Evolutionary conservation across 1,139 yeast genomes (phyloP).

Genomic region (Candida dubliniensis): DNA sequence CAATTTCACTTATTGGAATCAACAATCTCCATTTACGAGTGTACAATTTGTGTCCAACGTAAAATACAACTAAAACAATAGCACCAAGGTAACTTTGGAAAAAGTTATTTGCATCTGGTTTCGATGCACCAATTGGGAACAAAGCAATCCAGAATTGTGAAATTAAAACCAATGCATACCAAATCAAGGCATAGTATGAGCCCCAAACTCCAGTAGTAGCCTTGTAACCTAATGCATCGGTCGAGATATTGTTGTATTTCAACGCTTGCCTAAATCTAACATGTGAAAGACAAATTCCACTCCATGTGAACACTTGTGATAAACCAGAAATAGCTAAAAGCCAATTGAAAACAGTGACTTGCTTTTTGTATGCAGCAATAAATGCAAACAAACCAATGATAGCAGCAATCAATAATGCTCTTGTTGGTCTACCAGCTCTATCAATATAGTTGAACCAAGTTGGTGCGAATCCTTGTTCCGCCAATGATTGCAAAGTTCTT

Average conservation of each 20-base stretch:
- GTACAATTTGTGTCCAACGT: slow-evolving; percentile 36
- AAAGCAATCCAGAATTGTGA: slow-evolving; percentile 47
- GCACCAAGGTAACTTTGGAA: slow-evolving; percentile 42
- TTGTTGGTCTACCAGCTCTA: slow-evolving; percentile 43
- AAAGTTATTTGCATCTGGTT: slow-evolving; percentile 31
- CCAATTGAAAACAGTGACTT: slow-evolving; percentile 46
- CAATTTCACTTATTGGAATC: slow-evolving; percentile 35
- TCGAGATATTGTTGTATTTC: slow-evolving; percentile 33
- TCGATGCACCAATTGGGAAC: slow-evolving; percentile 33
- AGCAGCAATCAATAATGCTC: slow-evolving; percentile 36
- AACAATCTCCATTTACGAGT: slow-evolving; percentile 33
- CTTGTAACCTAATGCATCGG: slow-evolving; percentile 39
- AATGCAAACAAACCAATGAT: slow-evolving; percentile 32
- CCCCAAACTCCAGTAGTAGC: slow-evolving; percentile 45
- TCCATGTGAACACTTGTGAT: slow-evolving; percentile 46
- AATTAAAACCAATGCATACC: slow-evolving; percentile 37
- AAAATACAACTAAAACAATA: slow-evolving; percentile 33
- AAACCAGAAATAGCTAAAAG: slow-evolving; percentile 45
- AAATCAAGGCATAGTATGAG: slow-evolving; percentile 35
- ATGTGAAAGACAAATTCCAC: slow-evolving; percentile 42
- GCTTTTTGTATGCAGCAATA: slow-evolving; percentile 42
- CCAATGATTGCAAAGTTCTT: slow-evolving; percentile 44
- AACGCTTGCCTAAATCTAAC: slow-evolving; percentile 45
- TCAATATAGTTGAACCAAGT: slow-evolving; percentile 42
- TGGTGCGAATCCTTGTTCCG: slow-evolving; percentile 47